Evolutionary conservation across 257 asterid genomes (phyloP), one percentile per base, ranked within the genome.

Genomic region (Nicotiana otophora): DNA sequence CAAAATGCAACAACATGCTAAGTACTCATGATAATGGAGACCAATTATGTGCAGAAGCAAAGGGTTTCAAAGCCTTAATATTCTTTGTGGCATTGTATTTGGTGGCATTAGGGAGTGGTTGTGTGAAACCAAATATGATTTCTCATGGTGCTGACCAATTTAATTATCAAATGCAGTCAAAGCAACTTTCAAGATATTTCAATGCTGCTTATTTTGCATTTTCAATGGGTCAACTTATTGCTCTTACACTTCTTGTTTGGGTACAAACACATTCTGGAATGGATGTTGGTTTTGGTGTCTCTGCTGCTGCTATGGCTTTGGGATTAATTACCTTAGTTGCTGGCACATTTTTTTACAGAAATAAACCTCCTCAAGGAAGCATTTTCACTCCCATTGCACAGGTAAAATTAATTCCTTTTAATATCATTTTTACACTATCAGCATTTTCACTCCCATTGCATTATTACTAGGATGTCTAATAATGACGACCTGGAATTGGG

Each of bases 241-340:
- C 99, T 10, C 58, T 96, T 10, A 96, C 99, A 2, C 76, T 93
- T 80, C 88, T 96, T 0, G 98, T 96, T 86, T 96, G 92, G 84
- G 91, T 96, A 48, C 99, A 96, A 84, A 96, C 98, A 31, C 97
- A 94, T 86, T 93, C 97, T n/a, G 99, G 99, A 4, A 94, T 96
- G 99, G 98, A 94, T 42, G 85, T 96, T 70, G 99, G 99, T 0
- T 96, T 96, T 63, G 98, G 93, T 0, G 90, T 94, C 33, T 96
- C 99, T 17, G 98, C 98, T 14, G 95, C 93, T 26, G 95, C 90
- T 85, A 94, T 96, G 98, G 94, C 97, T 34, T 58, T 93, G 91
- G 99, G 97, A 0, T 83, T 96, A 72, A 88, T 94, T 26, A 77
- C 83, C 90, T 86, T 96, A 84, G 89, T 94, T 55, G 77, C 84